Evolutionary conservation across 1,284 basidiomycete genomes (phyloP).

Genomic region (Entoloma clypeatum): DNA sequence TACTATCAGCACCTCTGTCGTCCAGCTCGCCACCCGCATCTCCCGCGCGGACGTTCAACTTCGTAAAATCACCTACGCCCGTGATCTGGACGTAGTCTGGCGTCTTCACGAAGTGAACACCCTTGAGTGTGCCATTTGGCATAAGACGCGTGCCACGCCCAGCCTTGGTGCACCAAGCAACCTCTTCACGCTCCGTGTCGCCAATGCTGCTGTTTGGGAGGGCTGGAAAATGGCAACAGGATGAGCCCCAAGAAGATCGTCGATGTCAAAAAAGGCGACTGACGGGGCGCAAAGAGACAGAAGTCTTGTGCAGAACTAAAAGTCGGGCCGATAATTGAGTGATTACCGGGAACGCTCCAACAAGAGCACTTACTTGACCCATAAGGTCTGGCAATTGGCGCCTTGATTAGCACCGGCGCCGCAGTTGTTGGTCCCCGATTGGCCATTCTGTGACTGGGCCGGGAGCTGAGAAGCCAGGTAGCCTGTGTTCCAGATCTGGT

Average conservation of each 20-base stretch:
- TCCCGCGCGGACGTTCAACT: slow-evolving; percentile 47
- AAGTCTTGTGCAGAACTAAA: slow-evolving; percentile 51
- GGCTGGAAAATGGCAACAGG: slow-evolving; percentile 22
- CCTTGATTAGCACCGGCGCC: slow-evolving; percentile 44
- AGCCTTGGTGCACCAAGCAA: slow-evolving; percentile 74
- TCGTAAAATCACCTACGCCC: slow-evolving; percentile 61
- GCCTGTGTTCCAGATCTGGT: slow-evolving; percentile 50
- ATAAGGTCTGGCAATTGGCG: slow-evolving; percentile 54
- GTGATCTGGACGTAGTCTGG: slow-evolving; percentile 65
- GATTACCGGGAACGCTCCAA: slow-evolving; percentile 7
- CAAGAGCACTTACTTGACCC: slow-evolving; percentile 46
- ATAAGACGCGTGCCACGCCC: slow-evolving; percentile 65
- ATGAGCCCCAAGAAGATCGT: neutral
- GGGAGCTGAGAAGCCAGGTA: slow-evolving; percentile 41
- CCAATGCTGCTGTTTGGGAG: slow-evolving; percentile 48
- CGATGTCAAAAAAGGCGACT: slow-evolving; percentile 16
- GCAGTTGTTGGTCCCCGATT: slow-evolving; percentile 55
- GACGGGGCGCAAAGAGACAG: slow-evolving; percentile 59
- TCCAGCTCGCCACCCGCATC: slow-evolving; percentile 60
- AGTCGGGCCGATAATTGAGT: slow-evolving; percentile 11
- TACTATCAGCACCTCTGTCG: slow-evolving; percentile 53
- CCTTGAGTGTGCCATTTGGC: slow-evolving; percentile 56
- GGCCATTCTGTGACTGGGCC: slow-evolving; percentile 45
- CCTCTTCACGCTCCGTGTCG: slow-evolving; percentile 63
- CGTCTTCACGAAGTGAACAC: slow-evolving; percentile 65